Percentiles rank a stretch among this genome's conserved stretches.
Conservation (phyloP, 768 basidiomycete genomes). For the Tephrocybe sp. region DNA sequence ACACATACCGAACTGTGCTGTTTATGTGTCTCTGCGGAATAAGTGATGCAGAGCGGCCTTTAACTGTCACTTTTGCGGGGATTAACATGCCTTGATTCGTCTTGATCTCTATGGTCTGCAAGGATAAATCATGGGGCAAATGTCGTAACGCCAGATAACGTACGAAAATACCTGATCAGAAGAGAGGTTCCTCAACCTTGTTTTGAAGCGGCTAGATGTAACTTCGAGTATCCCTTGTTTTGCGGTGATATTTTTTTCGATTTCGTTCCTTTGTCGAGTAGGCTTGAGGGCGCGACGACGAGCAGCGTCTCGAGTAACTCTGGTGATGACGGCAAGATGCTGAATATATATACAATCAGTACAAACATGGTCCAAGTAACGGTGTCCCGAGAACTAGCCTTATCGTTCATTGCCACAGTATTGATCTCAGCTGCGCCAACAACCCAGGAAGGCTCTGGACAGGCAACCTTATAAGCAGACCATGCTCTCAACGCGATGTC, state of each 20-base stretch:
- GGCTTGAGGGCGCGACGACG: constrained; percentile 43
- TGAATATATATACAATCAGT: constrained; percentile 15
- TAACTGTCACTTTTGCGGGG: constrained; percentile 26
- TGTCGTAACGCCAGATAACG: background rate
- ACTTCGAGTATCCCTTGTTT: constrained; percentile 31
- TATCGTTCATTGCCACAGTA: constrained; percentile 18
- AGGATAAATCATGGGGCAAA: background rate
- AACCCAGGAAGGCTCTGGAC: constrained; percentile 17
- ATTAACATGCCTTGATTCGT: constrained; percentile 7
- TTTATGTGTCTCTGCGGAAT: constrained; percentile 20
- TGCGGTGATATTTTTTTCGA: constrained; percentile 24
- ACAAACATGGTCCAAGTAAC: background rate
- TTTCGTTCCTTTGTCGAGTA: constrained; percentile 40
- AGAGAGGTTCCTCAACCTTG: constrained; percentile 32
- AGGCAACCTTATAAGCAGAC: constrained; percentile 37
- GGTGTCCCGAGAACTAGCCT: constrained; percentile 21
- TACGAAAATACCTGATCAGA: background rate
- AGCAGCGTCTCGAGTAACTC: constrained; percentile 34
- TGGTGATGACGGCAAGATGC: constrained; percentile 37
- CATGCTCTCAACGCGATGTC: constrained; percentile 41
- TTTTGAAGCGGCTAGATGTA: constrained; percentile 39
- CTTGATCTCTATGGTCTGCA: constrained; percentile 21
- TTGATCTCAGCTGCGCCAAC: constrained; percentile 21
- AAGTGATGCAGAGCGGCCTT: constrained; percentile 38
- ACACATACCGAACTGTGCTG: constrained; percentile 31